These are phyloP conservation scores for Themeda triandra DNA, from an alignment of 176 grass and related monocot species.

Conservation along the genomic window DNA sequence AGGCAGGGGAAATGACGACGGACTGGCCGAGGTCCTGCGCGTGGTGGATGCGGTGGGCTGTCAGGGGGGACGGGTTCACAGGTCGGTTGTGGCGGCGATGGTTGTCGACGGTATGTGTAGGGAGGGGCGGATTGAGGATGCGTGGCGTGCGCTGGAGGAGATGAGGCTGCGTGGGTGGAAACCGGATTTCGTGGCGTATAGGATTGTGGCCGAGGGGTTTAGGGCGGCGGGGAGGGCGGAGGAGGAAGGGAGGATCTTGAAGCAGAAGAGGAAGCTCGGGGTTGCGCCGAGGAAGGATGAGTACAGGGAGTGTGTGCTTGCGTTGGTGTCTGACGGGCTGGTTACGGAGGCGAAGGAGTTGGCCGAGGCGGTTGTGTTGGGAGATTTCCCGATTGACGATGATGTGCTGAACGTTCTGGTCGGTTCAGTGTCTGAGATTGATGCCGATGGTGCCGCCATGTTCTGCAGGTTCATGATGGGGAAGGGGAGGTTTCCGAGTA, in stretches of 20 bases:
- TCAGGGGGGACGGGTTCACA: constrained; percentile 16
- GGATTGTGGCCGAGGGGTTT: constrained; percentile 74
- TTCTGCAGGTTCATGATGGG: constrained; percentile 82
- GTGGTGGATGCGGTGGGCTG: constrained; percentile 36
- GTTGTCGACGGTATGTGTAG: constrained; percentile 54
- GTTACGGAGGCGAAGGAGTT: constrained; percentile 79
- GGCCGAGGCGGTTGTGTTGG: constrained; percentile 58
- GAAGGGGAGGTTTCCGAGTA: constrained; percentile 49
- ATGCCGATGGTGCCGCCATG: constrained; percentile 51
- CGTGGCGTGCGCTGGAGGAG: constrained; percentile 61
- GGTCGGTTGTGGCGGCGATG: constrained; percentile 56
- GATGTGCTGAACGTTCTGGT: constrained; percentile 63
- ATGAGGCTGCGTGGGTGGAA: constrained; percentile 55
- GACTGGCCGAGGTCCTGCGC: constrained; percentile 27
- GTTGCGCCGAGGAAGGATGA: constrained; percentile 69
- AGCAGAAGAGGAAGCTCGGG: constrained; percentile 84
- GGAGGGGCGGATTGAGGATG: constrained; percentile 55
- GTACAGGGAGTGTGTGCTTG: constrained; percentile 59
- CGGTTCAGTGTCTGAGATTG: constrained; percentile 51
- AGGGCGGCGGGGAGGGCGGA: constrained; percentile 33
- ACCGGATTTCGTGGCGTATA: constrained; percentile 81
- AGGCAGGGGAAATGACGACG: constrained; percentile 29
- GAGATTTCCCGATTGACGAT: constrained; percentile 72
- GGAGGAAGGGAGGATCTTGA: constrained; percentile 69
- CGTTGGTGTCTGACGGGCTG: constrained; percentile 42